Evolutionary conservation across 176 grass and related monocot species (phyloP), one percentile per base, ranked within the genome.

Genomic region (Bolboschoenus planiculmis): DNA sequence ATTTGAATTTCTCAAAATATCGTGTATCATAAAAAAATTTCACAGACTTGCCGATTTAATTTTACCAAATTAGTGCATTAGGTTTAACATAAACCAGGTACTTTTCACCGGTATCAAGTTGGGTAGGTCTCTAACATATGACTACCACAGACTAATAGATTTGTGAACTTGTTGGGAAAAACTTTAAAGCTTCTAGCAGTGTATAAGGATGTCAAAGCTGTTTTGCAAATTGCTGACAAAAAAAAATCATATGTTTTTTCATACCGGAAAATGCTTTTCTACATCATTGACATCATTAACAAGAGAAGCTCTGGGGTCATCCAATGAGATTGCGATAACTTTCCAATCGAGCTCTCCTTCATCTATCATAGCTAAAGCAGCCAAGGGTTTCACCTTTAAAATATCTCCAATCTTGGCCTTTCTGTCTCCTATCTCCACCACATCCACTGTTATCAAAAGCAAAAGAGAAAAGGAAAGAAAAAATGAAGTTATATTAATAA

Each of bases 301-400:
- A 77, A 99, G 89, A 83, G 92, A 91, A 85, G 96, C 96, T 95
- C 90, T 94, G 15, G 96, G 92, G 75, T 99, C 96, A 83, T 99
- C 91, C 87, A 99, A 85, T 72, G 96, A 99, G 70, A 99, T 93
- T 76, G 91, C 92, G 84, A 99, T 88, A 30, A 99, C 95, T 81
- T 99, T 99, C 96, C 96, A 98, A 78, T 98, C 95, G 80, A 98
- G 92, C 82, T 95, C 92, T 35, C 95, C 95, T 74, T 98, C 95
- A 26, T 99, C 96, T 83, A 99, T 95, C 96, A 99, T 99, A 33
- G 96, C 96, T 80, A 99, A 90, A 91, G 96, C 91, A 60, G 89
- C 96, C 85, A 99, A 91, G 4, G 96, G 96, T 56, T 99, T 99
- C 66, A 99, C 96, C 77, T 93, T 99, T 56, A 99, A 90, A 84